These are phyloP conservation scores for Bruguiera parviflora DNA, from an alignment of 345 rosid species.

Conservation along the genomic window DNA sequence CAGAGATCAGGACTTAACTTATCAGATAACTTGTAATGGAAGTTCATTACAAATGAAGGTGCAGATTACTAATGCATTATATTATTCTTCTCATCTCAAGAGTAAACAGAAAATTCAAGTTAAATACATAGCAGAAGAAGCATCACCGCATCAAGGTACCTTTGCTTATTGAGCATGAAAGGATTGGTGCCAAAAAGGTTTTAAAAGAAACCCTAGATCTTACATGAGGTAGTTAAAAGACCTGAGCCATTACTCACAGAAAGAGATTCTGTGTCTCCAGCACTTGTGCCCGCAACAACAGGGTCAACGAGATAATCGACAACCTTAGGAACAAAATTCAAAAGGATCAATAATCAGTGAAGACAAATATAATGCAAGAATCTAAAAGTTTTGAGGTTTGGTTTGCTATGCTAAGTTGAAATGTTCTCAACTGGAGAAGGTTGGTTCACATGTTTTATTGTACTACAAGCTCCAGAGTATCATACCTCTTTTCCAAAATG, in stretches of 20 bases:
- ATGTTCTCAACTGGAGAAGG: slow-evolving; percentile 6
- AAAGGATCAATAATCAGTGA: slow-evolving; percentile 13
- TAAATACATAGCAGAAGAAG: neutral
- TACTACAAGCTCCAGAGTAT: slow-evolving; percentile 8
- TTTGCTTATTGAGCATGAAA: neutral
- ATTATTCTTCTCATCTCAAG: neutral
- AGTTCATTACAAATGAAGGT: neutral
- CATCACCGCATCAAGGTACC: neutral
- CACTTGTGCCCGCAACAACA: slow-evolving; percentile 91
- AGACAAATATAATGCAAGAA: too few species aligned
- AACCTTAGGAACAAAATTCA: slow-evolving; percentile 47
- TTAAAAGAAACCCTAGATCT: slow-evolving; percentile 11
- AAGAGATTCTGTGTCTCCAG: slow-evolving; percentile 81
- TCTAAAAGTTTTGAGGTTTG: too few species aligned
- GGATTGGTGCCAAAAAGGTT: neutral
- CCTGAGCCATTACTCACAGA: slow-evolving; percentile 59
- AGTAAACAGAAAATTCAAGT: neutral
- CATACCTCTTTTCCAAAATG: slow-evolving; percentile 88
- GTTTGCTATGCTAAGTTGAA: too few species aligned
- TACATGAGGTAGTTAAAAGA: slow-evolving; percentile 4
- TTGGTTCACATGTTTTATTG: neutral
- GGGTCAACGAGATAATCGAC: slow-evolving; percentile 95
- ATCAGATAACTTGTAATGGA: neutral
- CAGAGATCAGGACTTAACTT: slow-evolving; percentile 9
- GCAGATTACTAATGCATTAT: neutral